phyloP scores from a whole-genome alignment of 345 rosid genomes.

The Dipteronia sinensis region DNA sequence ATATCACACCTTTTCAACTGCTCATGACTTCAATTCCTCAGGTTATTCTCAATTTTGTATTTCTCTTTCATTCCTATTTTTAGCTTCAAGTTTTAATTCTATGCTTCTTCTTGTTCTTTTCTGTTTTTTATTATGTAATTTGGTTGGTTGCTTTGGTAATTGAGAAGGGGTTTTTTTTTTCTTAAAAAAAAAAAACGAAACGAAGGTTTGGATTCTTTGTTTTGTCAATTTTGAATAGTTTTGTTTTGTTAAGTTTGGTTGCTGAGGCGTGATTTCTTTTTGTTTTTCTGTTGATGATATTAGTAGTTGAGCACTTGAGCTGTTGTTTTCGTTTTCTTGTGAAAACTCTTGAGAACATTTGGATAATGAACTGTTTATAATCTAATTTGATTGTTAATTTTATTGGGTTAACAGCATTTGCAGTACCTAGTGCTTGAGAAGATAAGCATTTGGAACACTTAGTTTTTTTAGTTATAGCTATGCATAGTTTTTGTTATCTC shows the following conservation, averaged over 20 bases:
- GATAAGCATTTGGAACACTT: neutral
- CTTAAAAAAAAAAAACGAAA: neutral
- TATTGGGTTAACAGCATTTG: neutral
- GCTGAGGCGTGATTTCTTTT: neutral
- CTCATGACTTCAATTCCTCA: slow-evolving; percentile 16
- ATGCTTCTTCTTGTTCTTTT: slow-evolving; percentile 5
- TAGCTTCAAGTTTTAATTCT: slow-evolving; percentile 5
- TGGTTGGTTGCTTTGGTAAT: neutral
- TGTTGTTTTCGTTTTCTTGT: neutral
- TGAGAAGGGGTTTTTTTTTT: neutral
- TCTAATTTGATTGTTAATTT: neutral
- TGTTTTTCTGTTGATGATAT: neutral
- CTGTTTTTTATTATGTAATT: neutral
- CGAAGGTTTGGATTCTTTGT: neutral
- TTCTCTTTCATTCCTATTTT: neutral
- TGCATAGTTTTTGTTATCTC: neutral
- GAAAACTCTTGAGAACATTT: neutral
- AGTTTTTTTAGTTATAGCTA: neutral
- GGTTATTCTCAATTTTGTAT: neutral
- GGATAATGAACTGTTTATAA: neutral
- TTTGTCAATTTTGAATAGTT: neutral
- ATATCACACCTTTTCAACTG: neutral
- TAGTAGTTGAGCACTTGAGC: neutral
- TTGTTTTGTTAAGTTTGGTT: neutral
- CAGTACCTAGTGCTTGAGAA: neutral